Base-by-base conservation (phyloP, 768 basidiomycete species). In the Suillus placidus region DNA sequence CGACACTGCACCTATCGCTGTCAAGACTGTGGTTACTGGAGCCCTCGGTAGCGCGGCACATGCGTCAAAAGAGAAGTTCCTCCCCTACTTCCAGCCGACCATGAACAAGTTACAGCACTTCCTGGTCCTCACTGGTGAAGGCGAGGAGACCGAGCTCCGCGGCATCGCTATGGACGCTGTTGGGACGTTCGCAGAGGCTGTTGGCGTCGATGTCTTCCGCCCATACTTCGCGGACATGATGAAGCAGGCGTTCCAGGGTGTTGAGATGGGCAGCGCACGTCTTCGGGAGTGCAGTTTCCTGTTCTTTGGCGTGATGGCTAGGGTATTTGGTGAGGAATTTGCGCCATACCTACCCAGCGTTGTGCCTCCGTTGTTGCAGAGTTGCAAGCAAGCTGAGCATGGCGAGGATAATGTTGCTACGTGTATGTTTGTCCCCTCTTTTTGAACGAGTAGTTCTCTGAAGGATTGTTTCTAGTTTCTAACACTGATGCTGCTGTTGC, bases 121-220 rank as follows among this genome's bases (percentile, higher is more conserved):
- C 88, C 86, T 99, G 60, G 80, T 87, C 40, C 87, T 99, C 35
- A 87, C 85, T 26, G 90, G 87, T 35, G 93, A 96, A 70, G 95
- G 94, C 55, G 97, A 97, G 75, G 94, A 97, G 79, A 88, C 85
- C 52, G 96, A 98, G 71, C 87, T 99, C 45, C 93, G 97, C 64
- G 97, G 97, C 43, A 96, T 98, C 73, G 91, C 97, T 13, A 97
- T 97, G 88, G 97, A 99, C 79, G 94, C 97, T n/a, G 90, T 98
- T 66, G 97, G 97, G 61, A 98, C 97, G 0, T 94, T 99, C 71
- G 94, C 97, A 16, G 97, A 99, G 79, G 95, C 97, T 9, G 94
- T 99, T 66, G 97, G 97, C 68, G 87, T 89, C 74, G 96, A 99
- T 16, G 82, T 88, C 35, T 99, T 99, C 90, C 84, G 93, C 40